Evolutionary conservation across 176 grass and related monocot species (phyloP).

Genomic region (Phyllostachys edulis): DNA sequence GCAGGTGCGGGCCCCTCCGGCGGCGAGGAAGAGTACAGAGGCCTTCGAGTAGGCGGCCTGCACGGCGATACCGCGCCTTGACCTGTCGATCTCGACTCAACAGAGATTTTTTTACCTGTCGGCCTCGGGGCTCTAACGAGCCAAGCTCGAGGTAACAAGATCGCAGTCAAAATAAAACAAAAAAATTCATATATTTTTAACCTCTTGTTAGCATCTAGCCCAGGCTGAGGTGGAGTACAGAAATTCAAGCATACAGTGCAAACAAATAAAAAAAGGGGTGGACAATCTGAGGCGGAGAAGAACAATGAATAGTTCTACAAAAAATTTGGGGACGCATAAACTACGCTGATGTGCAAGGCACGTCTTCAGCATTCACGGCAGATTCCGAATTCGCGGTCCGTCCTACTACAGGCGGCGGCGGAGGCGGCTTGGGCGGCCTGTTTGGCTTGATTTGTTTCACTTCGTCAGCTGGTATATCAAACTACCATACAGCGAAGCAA

Average conservation of each 20-base stretch:
- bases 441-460: slow-evolving; percentile 64
- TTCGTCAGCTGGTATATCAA: slow-evolving; percentile 54
- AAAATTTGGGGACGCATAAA: background rate
- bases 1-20: too few species aligned
- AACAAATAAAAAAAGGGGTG: background rate
- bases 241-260: background rate
- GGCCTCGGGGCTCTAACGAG: too few species aligned
- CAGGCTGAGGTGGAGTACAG: background rate
- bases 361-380: slow-evolving; percentile 36
- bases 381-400: background rate
- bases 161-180: background rate
- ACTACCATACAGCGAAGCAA: slow-evolving; percentile 38
- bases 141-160: background rate
- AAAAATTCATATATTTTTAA: background rate
- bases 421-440: slow-evolving; percentile 47
- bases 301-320: slow-evolving; percentile 19
- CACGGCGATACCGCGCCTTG: too few species aligned
- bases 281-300: background rate
- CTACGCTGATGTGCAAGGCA: slow-evolving; percentile 70
- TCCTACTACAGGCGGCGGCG: slow-evolving; percentile 41
- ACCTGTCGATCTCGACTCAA: too few species aligned
- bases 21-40: too few species aligned
- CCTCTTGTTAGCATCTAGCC: background rate
- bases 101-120: too few species aligned
- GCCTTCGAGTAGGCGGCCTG: too few species aligned